phyloP scores from a whole-genome alignment of 2,329 filamentous ascomycete genomes.

The Triangularia setosa region DNA sequence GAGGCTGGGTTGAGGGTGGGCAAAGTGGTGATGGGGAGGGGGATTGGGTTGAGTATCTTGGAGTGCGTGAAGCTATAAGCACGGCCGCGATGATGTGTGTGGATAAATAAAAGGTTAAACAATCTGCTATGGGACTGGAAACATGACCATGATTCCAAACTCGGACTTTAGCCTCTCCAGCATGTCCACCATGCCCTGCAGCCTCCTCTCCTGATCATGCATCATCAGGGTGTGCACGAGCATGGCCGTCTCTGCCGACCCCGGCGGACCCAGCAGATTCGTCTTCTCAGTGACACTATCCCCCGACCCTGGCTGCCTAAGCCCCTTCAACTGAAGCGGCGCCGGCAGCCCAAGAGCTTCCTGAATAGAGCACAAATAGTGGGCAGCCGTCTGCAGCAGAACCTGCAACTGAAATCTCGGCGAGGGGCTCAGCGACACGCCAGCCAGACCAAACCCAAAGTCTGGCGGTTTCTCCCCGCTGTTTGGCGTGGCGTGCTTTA shows the following conservation, averaged over 20 bases:
- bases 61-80: too few species aligned
- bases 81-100: too few species aligned
- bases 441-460: background rate
- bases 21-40: conserved; percentile 14
- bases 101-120: too few species aligned
- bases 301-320: background rate
- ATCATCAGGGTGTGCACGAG: background rate
- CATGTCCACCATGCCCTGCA: background rate
- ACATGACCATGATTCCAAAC: background rate
- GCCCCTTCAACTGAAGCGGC: background rate
- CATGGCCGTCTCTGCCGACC: background rate
- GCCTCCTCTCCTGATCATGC: background rate
- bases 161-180: background rate
- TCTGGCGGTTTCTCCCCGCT: background rate
- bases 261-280: too few species aligned
- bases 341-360: background rate
- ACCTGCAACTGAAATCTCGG: background rate
- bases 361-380: background rate
- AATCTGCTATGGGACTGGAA: background rate
- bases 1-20: conserved; percentile 29
- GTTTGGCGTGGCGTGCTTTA: background rate
- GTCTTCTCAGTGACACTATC: background rate
- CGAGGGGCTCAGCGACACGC: background rate
- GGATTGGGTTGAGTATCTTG: too few species aligned
- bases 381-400: background rate